These are phyloP conservation scores for Dillenia suffruticosa DNA, from an alignment of 164 flowering plant genomes.

Conservation along the genomic window DNA sequence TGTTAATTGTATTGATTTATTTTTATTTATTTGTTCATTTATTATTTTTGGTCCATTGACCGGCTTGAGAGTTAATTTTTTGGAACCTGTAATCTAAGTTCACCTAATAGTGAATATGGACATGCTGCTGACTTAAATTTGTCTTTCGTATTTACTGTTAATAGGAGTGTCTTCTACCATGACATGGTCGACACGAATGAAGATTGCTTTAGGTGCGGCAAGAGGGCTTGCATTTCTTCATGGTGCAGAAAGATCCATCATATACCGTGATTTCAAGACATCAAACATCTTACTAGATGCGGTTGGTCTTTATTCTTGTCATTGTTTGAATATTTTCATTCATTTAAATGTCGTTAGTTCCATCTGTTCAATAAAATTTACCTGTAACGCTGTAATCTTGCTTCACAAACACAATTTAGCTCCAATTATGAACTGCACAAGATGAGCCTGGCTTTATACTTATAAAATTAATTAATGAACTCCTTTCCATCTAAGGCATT, in stretches of 20 bases:
- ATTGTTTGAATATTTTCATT: background rate
- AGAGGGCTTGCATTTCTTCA: constrained; percentile 96
- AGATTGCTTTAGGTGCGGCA: constrained; percentile 89
- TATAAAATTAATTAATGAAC: too few species aligned
- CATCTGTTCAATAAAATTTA: too few species aligned
- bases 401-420: too few species aligned
- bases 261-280: constrained; percentile 93
- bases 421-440: too few species aligned
- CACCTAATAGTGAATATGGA: too few species aligned
- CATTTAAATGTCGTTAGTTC: too few species aligned
- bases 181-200: constrained; percentile 84
- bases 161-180: constrained; percentile 64
- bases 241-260: constrained; percentile 73
- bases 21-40: background rate
- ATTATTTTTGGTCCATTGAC: background rate
- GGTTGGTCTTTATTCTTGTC: constrained; percentile 34
- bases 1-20: background rate
- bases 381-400: background rate
- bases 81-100: too few species aligned
- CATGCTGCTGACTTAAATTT: background rate
- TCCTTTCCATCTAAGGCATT: constrained; percentile 5
- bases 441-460: too few species aligned
- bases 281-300: constrained; percentile 84
- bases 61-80: too few species aligned
- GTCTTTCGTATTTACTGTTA: constrained; percentile 1